Evolutionary conservation across 148 eudicot genomes (phyloP), one percentile per base, ranked within the genome.

Genomic region (Silene uniflora): DNA sequence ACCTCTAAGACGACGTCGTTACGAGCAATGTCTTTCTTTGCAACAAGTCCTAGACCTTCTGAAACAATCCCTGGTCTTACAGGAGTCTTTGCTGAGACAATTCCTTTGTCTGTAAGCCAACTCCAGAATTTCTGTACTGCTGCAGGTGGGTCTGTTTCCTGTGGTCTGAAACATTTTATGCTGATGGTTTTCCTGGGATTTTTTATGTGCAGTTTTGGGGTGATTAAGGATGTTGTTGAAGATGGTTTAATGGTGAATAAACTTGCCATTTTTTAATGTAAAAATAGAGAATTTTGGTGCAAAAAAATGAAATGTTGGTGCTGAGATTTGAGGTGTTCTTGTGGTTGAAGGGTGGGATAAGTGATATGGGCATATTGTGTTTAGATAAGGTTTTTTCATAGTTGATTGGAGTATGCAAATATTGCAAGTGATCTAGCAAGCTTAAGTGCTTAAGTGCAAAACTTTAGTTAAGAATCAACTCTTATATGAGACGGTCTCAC

Each of bases 1-100:
- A 96, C 88, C 83, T 96, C 98, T 87, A 96, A 85, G 81, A 96
- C 98, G 75, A 92, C 93, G 84, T 91, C 99, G 73, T 89, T 88
- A 83, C 77, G 71, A 21, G 71, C 78, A 32, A 96, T 86, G 71
- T 92, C 89, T 71, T 90, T 89, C 75, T 84, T 84, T 4, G 99
- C 97, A 17, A 96, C 83, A 1, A 96, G 85, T 11, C 98, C 99
- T 14, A 96, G 75, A 0, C 99, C 99, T 83, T 92, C 93, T 7
- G 87, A 78, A 10, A 88, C 94, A 1, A 86, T 63, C 0, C 87
- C 87, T 0, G 99, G 99, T 77, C 80, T 88, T 14, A 86, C 87
- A 16, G 92, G 90, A 47, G 85, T 71, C 83, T 96, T 91, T 73
- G 79, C 19, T 10, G 94, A 81, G 54, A 88, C 82, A 19, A 91